Base-by-base conservation (phyloP, 495 filamentous ascomycete genomes). In the Xylaria nigripes region DNA sequence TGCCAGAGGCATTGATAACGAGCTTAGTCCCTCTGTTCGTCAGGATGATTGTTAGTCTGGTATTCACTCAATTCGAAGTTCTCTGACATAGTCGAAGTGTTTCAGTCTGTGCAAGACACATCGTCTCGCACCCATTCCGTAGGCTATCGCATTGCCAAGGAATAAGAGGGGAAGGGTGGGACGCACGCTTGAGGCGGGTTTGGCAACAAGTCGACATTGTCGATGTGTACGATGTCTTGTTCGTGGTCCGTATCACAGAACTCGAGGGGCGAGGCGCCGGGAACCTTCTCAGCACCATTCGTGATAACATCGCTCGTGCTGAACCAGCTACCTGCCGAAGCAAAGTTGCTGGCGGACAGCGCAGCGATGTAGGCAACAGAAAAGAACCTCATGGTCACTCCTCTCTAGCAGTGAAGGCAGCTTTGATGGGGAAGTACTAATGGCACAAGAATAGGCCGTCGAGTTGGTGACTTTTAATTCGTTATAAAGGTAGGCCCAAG, bases 101-200 rank as follows among this genome's bases (percentile, higher is more conserved):
- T 9, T n/a, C n/a, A n/a, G n/a, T n/a, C n/a, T n/a, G n/a, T n/a
- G n/a, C n/a, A n/a, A n/a, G n/a, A n/a, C n/a, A n/a, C n/a, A n/a
- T n/a, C n/a, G n/a, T n/a, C n/a, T n/a, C n/a, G n/a, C n/a, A n/a
- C n/a, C 27, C 27, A 30, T 30, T 30, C 10, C 10, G 15, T 5
- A 36, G 32, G 32, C 6, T 36, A 13, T 6, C 25, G 25, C 25
- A 29, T 29, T 36, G 4, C 6, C 2, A 2, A 12, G 42, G 44
- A 24, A 30, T n/a, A 18, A 58, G 18, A 19, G 38, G 6, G 25
- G 43, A 47, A 32, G 42, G 34, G 19, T 12, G 44, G 51, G 21
- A 83, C 90, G 51, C 84, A 97, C 93, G 90, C 70, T 62, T 78
- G 54, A 19, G 93, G 93, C 19, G 93, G 93, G 67, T 99, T 97